phyloP scores from a whole-genome alignment of 2,329 filamentous ascomycete species.

The Byssothecium circinans region DNA sequence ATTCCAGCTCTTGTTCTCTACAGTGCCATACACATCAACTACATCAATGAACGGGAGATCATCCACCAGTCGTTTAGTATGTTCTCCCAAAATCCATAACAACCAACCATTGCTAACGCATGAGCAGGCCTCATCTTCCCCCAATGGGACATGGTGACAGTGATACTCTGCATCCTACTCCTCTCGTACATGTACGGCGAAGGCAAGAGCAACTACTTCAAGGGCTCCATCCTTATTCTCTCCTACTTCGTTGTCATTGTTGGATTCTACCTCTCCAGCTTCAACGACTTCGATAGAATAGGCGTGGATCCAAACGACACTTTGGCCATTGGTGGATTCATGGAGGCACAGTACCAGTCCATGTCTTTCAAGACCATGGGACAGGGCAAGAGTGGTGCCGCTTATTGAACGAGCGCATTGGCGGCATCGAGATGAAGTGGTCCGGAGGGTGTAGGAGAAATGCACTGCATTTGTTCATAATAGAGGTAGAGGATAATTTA shows the following conservation, averaged over 20 bases:
- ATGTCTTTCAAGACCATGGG: conserved; percentile 41
- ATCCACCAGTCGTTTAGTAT: conserved; percentile 68
- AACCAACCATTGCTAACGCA: conserved; percentile 14
- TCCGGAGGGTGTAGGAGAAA: no score
- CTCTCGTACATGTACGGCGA: conserved; percentile 98
- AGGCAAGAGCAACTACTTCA: conserved; percentile 99
- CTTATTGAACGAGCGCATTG: conserved; percentile 17
- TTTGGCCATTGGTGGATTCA: conserved; percentile 34
- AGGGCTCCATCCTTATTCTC: conserved; percentile 90
- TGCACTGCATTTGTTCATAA: no score
- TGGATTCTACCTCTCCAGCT: conserved; percentile 85
- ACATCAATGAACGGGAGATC: conserved; percentile 58
- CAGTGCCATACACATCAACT: conserved; percentile 71
- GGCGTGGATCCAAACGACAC: conserved; percentile 40
- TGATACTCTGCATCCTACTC: conserved; percentile 93
- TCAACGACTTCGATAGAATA: conserved; percentile 54
- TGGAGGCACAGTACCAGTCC: conserved; percentile 33
- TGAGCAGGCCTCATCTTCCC: conserved; percentile 80
- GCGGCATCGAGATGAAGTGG: not conserved
- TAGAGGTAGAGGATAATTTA: no score
- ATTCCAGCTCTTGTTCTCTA: conserved; percentile 92
- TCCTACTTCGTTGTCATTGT: conserved; percentile 90
- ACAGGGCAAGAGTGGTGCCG: conserved; percentile 24
- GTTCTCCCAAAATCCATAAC: conserved; percentile 11
- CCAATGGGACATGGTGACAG: conserved; percentile 98